phyloP scores from a whole-genome alignment of 306 rosid species.

The Dalbergia oliveri region DNA sequence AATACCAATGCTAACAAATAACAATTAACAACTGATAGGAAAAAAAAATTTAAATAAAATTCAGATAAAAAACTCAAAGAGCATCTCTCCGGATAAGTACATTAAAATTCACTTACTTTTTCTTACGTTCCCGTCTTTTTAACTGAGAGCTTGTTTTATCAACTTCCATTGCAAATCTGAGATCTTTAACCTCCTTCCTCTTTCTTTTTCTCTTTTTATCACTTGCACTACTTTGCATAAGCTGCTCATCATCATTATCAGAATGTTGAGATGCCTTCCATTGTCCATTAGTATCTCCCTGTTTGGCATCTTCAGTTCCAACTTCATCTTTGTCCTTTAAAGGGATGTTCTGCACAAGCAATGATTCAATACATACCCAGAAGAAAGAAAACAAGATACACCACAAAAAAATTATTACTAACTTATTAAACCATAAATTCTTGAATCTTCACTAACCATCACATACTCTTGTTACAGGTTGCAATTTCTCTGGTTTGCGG shows the following conservation, averaged over 20 bases:
- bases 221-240: constrained; percentile 28
- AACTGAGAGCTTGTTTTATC: constrained; percentile 57
- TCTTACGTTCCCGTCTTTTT: constrained; percentile 73
- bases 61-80: not conserved
- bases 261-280: constrained; percentile 42
- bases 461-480: constrained; percentile 9
- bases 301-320: constrained; percentile 43
- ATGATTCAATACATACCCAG: constrained; percentile 23
- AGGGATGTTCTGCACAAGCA: constrained; percentile 44
- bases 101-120: constrained; percentile 62
- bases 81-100: not conserved
- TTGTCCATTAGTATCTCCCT: constrained; percentile 43
- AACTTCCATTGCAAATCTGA: constrained; percentile 66
- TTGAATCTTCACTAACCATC: constrained; percentile 19
- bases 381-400: not conserved
- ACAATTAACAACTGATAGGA: not conserved
- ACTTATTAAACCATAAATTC: not conserved
- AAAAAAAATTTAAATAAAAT: not conserved
- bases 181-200: constrained; percentile 79
- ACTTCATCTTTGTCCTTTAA: constrained; percentile 44
- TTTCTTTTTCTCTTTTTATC: constrained; percentile 83
- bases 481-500: not conserved
- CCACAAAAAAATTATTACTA: constrained; percentile 12
- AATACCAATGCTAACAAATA: not conserved
- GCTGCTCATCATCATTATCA: constrained; percentile 42